Conservation (phyloP, 768 basidiomycete species). For the Pleurotus tuber-regium region DNA sequence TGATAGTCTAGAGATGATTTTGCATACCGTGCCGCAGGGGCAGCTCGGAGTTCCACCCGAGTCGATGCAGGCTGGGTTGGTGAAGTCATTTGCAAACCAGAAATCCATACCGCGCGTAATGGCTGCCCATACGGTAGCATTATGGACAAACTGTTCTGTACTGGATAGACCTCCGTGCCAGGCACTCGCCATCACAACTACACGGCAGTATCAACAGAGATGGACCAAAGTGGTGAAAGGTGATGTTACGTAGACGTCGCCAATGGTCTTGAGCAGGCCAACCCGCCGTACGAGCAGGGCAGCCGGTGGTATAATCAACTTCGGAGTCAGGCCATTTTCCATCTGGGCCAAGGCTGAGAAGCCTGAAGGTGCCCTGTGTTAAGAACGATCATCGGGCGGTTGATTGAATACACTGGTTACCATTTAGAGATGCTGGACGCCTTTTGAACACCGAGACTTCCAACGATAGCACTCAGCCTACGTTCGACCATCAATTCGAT, state of each 20-base stretch:
- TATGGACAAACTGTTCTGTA: constrained; percentile 39
- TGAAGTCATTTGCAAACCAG: constrained; percentile 64
- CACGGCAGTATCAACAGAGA: background rate
- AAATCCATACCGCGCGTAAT: constrained; percentile 54
- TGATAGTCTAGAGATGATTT: background rate
- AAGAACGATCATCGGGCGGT: background rate
- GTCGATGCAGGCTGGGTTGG: constrained; percentile 51
- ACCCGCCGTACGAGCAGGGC: constrained; percentile 57
- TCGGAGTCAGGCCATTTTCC: constrained; percentile 54
- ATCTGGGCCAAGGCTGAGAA: constrained; percentile 42
- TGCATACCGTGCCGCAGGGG: constrained; percentile 44
- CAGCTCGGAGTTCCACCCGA: constrained; percentile 50
- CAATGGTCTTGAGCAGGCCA: constrained; percentile 69
- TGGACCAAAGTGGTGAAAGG: background rate
- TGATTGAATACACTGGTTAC: background rate
- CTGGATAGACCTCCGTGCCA: constrained; percentile 52
- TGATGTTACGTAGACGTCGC: constrained; percentile 42
- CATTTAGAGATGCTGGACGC: background rate
- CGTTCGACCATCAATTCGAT: background rate
- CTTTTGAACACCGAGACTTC: background rate
- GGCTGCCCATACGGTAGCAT: constrained; percentile 33
- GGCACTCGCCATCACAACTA: constrained; percentile 53
- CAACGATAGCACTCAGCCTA: background rate
- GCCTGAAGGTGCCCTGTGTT: constrained; percentile 28
- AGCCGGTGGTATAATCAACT: constrained; percentile 63